Evolutionary conservation across 2,329 filamentous ascomycete species (phyloP).

Genomic region (Pleoardoris graminearum): DNA sequence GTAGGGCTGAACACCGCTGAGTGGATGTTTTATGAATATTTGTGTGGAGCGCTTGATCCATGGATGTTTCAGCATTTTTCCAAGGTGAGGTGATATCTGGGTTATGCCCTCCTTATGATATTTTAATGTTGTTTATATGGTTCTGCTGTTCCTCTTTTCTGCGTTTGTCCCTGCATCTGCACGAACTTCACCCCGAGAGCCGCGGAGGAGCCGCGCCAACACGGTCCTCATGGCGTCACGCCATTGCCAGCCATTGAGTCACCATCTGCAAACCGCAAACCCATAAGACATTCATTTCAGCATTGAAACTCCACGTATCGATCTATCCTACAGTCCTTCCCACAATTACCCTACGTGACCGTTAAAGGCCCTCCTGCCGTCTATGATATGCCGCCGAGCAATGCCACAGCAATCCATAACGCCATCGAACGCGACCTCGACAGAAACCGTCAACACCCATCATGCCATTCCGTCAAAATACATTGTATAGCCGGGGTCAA

Average conservation of each 20-base stretch:
- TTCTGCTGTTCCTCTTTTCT: neutral
- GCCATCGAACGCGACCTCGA: neutral
- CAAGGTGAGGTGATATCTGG: too few species aligned
- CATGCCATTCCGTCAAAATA: neutral
- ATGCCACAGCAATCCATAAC: conserved; percentile 1
- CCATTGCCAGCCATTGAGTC: conserved; percentile 4
- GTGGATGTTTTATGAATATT: conserved; percentile 2
- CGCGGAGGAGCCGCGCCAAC: conserved; percentile 9
- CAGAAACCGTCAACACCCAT: neutral
- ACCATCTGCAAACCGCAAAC: conserved; percentile 2
- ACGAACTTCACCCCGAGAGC: too few species aligned
- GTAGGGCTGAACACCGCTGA: conserved; percentile 10
- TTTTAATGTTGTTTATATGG: neutral
- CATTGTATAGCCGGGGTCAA: conserved; percentile 8
- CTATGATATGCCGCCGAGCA: conserved; percentile 14
- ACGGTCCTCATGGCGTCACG: conserved; percentile 12
- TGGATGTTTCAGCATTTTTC: neutral
- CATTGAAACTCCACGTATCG: neutral
- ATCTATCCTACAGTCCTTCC: neutral
- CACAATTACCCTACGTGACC: conserved; percentile 14
- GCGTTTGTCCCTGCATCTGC: too few species aligned
- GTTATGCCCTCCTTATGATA: too few species aligned
- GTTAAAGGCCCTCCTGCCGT: conserved; percentile 16
- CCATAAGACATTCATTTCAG: conserved; percentile 10
- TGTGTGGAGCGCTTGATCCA: conserved; percentile 1